Conservation (phyloP, 176 grass and related monocot genomes). For the Ensete ventricosum region DNA sequence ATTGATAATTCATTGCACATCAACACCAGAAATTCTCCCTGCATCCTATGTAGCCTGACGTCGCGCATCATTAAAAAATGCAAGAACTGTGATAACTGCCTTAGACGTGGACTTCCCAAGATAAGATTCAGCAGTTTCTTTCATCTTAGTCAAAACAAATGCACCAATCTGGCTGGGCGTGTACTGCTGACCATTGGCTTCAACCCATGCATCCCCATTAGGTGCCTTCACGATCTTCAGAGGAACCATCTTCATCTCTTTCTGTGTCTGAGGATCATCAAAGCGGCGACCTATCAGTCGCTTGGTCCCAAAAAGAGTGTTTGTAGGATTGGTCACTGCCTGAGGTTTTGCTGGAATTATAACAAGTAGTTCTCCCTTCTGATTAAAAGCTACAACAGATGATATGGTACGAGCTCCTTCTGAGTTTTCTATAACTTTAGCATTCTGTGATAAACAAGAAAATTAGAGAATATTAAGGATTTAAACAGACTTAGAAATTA, state of each 20-base stretch:
- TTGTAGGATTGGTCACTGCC: conserved; percentile 69
- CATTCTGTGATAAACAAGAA: conserved; percentile 28
- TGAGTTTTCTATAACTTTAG: conserved; percentile 74
- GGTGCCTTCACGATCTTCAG: conserved; percentile 63
- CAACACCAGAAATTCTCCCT: conserved; percentile 49
- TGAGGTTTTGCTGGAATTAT: conserved; percentile 69
- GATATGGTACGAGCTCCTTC: conserved; percentile 65
- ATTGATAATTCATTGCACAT: conserved; percentile 72
- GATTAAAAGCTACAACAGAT: conserved; percentile 57
- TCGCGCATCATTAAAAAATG: conserved; percentile 66
- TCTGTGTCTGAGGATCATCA: conserved; percentile 70
- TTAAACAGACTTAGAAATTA: not conserved
- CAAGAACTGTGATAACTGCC: conserved; percentile 66
- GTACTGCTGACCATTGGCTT: conserved; percentile 55
- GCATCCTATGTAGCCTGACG: conserved; percentile 74
- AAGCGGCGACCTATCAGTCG: conserved; percentile 54
- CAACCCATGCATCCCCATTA: conserved; percentile 74
- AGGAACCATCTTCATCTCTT: conserved; percentile 88
- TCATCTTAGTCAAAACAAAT: conserved; percentile 75
- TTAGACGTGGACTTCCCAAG: conserved; percentile 57
- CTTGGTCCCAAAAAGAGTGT: conserved; percentile 74
- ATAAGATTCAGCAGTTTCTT: conserved; percentile 67
- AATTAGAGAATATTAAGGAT: not conserved
- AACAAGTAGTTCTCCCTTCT: conserved; percentile 54
- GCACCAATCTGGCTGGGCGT: conserved; percentile 70